Base-by-base conservation (phyloP, 495 filamentous ascomycete genomes). In the Evernia prunastri region DNA sequence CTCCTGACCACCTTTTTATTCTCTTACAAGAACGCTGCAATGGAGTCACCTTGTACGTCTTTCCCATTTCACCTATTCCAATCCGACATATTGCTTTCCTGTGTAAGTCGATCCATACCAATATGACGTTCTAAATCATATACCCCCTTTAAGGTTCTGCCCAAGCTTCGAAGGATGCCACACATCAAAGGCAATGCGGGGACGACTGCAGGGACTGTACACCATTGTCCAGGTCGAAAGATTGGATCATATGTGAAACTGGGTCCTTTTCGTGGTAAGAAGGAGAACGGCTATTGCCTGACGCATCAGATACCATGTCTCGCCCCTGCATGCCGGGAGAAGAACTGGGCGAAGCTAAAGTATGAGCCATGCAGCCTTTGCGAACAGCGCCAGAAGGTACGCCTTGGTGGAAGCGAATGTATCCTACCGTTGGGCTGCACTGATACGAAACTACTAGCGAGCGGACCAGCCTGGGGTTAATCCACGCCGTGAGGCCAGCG, bases 201-300 rank as follows among this genome's bases (percentile, higher is more conserved):
- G 20, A 17, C 20, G 17, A 53, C 47, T 29, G 47, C 27, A 23
- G 47, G 47, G 7, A 62, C 60, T 3, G 20, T 20, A 4, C 60
- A 62, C 36, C 60, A 54, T 20, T 62, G 60, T 20, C 60, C 60
- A 53, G 60, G 60, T 25, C 27, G 43, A 23, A 62, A 62, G 25
- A 62, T 62, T 35, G 4, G 31, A 8, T 3, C 18, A 12, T 62
- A 62, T 31, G 29, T 23, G 4, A 37, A 39, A 10, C 39, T 53
- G 35, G 60, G 60, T 1, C 2, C 29, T 8, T 62, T 43, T 35
- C 25, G 23, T 27, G 2, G 5, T 2, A 35, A 61, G 17, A 15
- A 25, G 27, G 27, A 11, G 17, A 39, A 6, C 0, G 35, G 27
- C 17, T 23, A 40, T 56, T 62, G 60, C 23, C 4, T 9, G 35